Percentiles rank a stretch among this genome's conserved stretches.
Evolutionary conservation across 2,329 filamentous ascomycete genomes (phyloP).

Genomic region (Xylaria sp.): DNA sequence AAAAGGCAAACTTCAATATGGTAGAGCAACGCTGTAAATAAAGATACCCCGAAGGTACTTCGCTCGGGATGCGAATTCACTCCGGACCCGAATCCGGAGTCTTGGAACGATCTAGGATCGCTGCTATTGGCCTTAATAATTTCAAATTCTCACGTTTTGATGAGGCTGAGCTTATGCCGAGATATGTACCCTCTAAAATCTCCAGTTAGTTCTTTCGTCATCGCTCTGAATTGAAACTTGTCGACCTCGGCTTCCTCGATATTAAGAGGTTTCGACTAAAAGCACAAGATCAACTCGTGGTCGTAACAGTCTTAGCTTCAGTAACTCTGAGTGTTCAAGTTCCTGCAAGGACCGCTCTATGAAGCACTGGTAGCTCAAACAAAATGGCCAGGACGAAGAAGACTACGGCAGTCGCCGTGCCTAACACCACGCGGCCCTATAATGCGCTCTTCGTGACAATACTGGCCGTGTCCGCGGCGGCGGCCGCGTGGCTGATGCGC

Average conservation of each 20-base stretch:
- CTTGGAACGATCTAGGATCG: constrained; percentile 1
- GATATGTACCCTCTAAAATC: background rate
- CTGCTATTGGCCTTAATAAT: constrained; percentile 25
- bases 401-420: constrained; percentile 12
- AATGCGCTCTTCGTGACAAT: constrained; percentile 36
- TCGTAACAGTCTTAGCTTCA: background rate
- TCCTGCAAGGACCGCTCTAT: no score
- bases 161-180: constrained; percentile 24
- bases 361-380: background rate
- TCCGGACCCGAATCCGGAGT: constrained; percentile 1
- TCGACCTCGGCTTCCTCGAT: background rate
- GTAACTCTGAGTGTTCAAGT: no score
- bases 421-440: constrained; percentile 38
- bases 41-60: background rate
- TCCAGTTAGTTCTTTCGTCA: background rate
- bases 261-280: background rate
- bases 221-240: background rate
- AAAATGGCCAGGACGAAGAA: constrained; percentile 33
- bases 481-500: constrained; percentile 41
- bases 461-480: constrained; percentile 33
- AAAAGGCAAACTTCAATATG: background rate
- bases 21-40: background rate
- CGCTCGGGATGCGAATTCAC: constrained; percentile 12
- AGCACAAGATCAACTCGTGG: background rate
- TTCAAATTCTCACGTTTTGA: constrained; percentile 26